Percentiles rank a stretch among this genome's conserved stretches.
These are phyloP conservation scores for Ascochyta clinopodiicola DNA, from an alignment of 2,329 filamentous ascomycete genomes.

Conservation along the genomic window DNA sequence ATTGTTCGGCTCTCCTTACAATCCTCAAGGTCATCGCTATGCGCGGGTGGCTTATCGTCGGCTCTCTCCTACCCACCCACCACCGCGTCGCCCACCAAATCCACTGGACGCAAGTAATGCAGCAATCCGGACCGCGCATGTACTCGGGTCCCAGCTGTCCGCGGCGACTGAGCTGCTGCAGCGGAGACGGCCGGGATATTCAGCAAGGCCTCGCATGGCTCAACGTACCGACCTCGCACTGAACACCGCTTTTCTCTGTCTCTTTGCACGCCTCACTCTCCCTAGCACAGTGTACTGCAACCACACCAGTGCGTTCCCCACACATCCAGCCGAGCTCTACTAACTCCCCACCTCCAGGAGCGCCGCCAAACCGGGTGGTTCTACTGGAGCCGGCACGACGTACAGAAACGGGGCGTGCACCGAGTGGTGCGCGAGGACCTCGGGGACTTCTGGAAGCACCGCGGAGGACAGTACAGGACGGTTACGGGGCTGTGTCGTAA, in stretches of 20 bases:
- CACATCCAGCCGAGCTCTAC: not conserved
- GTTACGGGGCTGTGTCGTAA: slow-evolving; percentile 10
- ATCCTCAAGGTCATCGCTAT: slow-evolving; percentile 19
- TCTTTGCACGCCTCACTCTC: not conserved
- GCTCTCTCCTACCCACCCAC: slow-evolving; percentile 11
- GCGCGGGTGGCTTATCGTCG: slow-evolving; percentile 26
- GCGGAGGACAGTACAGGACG: slow-evolving; percentile 9
- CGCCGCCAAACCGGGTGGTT: slow-evolving; percentile 24
- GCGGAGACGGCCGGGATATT: slow-evolving; percentile 7
- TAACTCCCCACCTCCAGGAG: slow-evolving; percentile 2
- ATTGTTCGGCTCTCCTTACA: not conserved
- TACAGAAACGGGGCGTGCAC: slow-evolving; percentile 13
- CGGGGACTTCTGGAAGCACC: slow-evolving; percentile 20
- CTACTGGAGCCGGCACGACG: slow-evolving; percentile 3
- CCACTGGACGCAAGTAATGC: slow-evolving; percentile 25
- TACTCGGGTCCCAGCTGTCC: slow-evolving; percentile 23
- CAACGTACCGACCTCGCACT: slow-evolving; percentile 16
- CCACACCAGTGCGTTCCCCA: not conserved
- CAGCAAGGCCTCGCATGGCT: slow-evolving; percentile 21
- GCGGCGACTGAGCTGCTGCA: slow-evolving; percentile 10
- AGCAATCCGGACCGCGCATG: slow-evolving; percentile 20
- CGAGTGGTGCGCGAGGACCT: slow-evolving; percentile 13
- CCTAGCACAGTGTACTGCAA: not conserved
- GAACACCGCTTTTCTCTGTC: not conserved
- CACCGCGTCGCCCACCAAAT: slow-evolving; percentile 25